Evolutionary conservation across 352 stramenopile genomes (phyloP).

Genomic region (Thraustochytrium sp.): DNA sequence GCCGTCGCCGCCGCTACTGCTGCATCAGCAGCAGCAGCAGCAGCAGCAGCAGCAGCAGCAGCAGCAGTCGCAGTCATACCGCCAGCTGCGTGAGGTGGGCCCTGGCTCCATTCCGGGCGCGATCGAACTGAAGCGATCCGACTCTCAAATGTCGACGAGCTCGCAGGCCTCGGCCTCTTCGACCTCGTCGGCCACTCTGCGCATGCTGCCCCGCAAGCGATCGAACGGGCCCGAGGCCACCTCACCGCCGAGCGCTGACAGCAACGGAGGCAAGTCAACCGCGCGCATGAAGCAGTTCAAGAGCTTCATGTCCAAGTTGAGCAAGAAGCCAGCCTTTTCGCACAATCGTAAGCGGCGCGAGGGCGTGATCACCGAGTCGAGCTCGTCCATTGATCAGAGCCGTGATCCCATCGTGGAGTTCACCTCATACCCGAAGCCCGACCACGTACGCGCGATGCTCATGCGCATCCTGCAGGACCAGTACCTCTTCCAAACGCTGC

Average conservation of each 20-base stretch:
- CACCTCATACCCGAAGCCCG: background rate
- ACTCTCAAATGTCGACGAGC: background rate
- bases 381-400: background rate
- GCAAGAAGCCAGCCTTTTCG: conserved; percentile 36
- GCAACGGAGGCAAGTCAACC: background rate
- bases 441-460: background rate
- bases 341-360: conserved; percentile 15
- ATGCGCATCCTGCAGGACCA: background rate
- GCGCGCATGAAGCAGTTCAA: conserved; percentile 13
- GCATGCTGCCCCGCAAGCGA: background rate
- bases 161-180: background rate
- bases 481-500: conserved; percentile 30
- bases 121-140: background rate
- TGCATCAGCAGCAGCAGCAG: background rate
- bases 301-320: conserved; percentile 29
- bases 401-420: background rate
- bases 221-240: background rate
- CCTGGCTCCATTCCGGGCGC: background rate
- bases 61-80: no score
- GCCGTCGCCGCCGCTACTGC: background rate
- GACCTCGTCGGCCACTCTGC: no score
- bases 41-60: no score
- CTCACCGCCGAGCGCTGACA: background rate
- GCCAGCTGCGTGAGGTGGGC: no score
- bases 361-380: conserved; percentile 18